phyloP scores from a whole-genome alignment of 179 eudicot species.

The Corrigiola litoralis region DNA sequence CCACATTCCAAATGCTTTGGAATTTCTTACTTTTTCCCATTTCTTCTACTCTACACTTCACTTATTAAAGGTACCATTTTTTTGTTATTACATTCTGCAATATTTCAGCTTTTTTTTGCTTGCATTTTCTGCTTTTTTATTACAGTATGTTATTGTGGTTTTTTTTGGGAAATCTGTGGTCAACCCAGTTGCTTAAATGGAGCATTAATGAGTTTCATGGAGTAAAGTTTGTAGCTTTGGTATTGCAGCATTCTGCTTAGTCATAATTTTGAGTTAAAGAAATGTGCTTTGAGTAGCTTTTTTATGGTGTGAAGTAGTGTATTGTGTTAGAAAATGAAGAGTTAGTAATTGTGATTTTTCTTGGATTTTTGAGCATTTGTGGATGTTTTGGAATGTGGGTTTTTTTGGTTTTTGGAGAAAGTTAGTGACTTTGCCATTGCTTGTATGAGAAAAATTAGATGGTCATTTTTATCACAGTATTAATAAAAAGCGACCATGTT shows the following conservation, averaged over 20 bases:
- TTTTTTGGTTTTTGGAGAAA: too few species aligned
- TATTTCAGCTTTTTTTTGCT: neutral
- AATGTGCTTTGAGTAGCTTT: neutral
- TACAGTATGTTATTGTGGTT: neutral
- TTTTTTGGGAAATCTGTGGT: neutral
- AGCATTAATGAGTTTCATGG: neutral
- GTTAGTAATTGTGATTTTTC: neutral
- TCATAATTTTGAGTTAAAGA: neutral
- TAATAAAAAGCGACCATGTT: too few species aligned
- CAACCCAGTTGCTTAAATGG: neutral
- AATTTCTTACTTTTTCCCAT: neutral
- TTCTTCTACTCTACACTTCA: neutral
- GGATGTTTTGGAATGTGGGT: too few species aligned
- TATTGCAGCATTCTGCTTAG: neutral
- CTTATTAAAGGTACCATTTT: slow-evolving; percentile 11
- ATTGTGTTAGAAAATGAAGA: neutral
- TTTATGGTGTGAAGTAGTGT: neutral
- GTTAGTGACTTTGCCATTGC: too few species aligned
- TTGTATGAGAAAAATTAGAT: too few species aligned
- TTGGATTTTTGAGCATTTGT: neutral
- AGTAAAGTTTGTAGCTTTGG: neutral
- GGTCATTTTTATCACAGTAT: too few species aligned
- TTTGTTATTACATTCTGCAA: neutral
- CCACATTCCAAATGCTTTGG: slow-evolving; percentile 11
- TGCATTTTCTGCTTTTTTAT: neutral